Base-by-base conservation (phyloP, 345 rosid species). In the Stellera chamaejasme region DNA sequence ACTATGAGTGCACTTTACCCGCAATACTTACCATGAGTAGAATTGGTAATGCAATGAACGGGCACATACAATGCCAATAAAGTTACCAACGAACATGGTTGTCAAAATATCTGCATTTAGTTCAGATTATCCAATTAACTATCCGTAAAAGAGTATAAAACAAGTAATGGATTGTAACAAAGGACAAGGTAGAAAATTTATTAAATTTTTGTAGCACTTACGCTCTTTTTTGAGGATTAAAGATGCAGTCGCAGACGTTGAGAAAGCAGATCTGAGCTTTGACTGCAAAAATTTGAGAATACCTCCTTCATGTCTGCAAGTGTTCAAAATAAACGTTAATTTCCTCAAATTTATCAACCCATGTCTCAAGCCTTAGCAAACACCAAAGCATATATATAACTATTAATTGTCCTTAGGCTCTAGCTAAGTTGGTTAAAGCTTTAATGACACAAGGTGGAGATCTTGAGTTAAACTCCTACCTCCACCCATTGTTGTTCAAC, bases 41-140 rank as follows among this genome's bases (percentile, higher is more conserved):
- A 93, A 93, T 69, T 93, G 96, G 71, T 89, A 93, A 68, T 93
- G 99, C 76, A 93, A 78, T 48, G 99, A 89, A 36, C 99, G 89
- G 46, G 99, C 94, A 50, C 84, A 93, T 7, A 87, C 44, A 55
- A 93, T 71, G 70, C 99, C 99, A 47, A 93, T 79, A 63, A 93
- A 93, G 80, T 93, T 89, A 55, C 97, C 97, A 67, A 66, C 67
- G 62, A 89, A 79, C 92, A 93, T 71, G 47, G 90, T 74, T 16
- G 78, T 79, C 52, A 75, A 67, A 42, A 84, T 81, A 82, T 93
- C 99, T 89, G 83, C 36, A 63, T 60, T 50, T 50, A 54, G n/a
- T 54, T 55, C 56, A 57, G 28, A 55, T 27, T 13, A 65, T 19
- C 52, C 45, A 54, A 74, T 50, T 27, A 59, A 15, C 26, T 16